Evolutionary conservation across 352 stramenopile genomes (phyloP), one percentile per base, ranked within the genome.

Genomic region (Phytophthora melonis): DNA sequence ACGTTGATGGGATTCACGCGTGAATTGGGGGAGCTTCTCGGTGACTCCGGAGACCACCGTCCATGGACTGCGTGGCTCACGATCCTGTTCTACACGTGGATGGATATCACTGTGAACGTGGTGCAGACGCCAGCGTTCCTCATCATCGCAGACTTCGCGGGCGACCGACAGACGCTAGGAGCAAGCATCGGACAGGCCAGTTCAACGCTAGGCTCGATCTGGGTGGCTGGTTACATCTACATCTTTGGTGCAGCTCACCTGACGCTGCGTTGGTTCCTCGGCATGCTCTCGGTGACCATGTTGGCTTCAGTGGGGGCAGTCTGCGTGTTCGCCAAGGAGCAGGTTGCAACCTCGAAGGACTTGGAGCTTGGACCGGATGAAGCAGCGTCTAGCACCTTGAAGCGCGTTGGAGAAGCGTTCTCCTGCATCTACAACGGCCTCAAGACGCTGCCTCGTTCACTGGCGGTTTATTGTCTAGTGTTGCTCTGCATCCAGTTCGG

Each of bases 51-150:
- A 1, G 68, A 84, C 10, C 21, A 66, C 41, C 83, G 84, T 16
- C 70, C 75, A n/a, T 91, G 77, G 70, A 93, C 86, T 6, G 79
- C 82, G 7, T 65, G 80, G 41, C 71, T 95, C 58, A 90, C 82
- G 19, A 79, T 95, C 32, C 16, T 92, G 27, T 93, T 93, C 69
- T 95, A 95, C 73, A 87, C 85, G 25, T 95, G 85, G 87, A 95
- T 94, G 85, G 88, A 95, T 57, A 79, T 94, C 50, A 95, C 87
- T 1, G 83, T 93, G 32, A 95, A 95, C 69, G 78, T 93, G 16
- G 86, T 93, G 43, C 85, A 93, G 75, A 92, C 86, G 8, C 87
- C 86, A 1, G 86, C 82, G 5, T 83, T 89, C 34, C 70, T 94
- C 50, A 82, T 95, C 65, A 88, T 94, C 43, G 84, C 86, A 0